A percentile compares a stretch with the other conserved stretches of the same genome.
Conservation (phyloP, 805 yeast genomes). For the Candida germanica region DNA sequence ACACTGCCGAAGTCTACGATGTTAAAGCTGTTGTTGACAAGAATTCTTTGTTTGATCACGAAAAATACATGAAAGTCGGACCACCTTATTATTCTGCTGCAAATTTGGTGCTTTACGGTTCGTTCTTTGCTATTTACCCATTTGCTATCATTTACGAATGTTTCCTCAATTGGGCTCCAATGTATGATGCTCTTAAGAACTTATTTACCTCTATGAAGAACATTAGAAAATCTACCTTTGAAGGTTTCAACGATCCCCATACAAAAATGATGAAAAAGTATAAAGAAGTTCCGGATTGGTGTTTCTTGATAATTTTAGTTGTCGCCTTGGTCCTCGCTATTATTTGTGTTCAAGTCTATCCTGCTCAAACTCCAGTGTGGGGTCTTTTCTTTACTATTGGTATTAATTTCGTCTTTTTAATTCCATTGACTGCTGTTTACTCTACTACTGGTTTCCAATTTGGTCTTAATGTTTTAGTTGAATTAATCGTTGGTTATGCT, state of each 20-base stretch:
- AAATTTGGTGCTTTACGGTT: conserved; percentile 26
- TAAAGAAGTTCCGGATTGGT: conserved; percentile 35
- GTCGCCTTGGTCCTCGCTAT: conserved; percentile 31
- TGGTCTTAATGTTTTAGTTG: conserved; percentile 35
- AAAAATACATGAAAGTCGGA: conserved; percentile 22
- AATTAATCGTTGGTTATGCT: conserved; percentile 36
- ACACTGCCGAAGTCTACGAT: conserved; percentile 43
- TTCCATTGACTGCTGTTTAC: conserved; percentile 27
- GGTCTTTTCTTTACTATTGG: conserved; percentile 32
- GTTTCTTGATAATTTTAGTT: conserved; percentile 22
- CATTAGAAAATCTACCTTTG: conserved; percentile 36
- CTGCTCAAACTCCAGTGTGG: conserved; percentile 36
- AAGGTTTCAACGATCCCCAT: conserved; percentile 32
- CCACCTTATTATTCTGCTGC: conserved; percentile 34
- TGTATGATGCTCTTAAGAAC: conserved; percentile 12
- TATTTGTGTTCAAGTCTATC: conserved; percentile 26
- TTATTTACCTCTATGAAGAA: conserved; percentile 20
- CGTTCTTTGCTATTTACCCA: conserved; percentile 29
- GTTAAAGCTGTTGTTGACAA: conserved; percentile 41
- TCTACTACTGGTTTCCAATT: conserved; percentile 31
- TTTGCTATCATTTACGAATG: conserved; percentile 42
- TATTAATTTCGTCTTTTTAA: conserved; percentile 30
- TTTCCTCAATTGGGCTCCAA: conserved; percentile 24
- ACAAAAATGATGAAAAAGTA: conserved; percentile 31
- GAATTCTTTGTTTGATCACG: conserved; percentile 27